Evolutionary conservation across 108 stramenopile genomes (phyloP), one percentile per base, ranked within the genome.

Genomic region (Nitzschia sp.): DNA sequence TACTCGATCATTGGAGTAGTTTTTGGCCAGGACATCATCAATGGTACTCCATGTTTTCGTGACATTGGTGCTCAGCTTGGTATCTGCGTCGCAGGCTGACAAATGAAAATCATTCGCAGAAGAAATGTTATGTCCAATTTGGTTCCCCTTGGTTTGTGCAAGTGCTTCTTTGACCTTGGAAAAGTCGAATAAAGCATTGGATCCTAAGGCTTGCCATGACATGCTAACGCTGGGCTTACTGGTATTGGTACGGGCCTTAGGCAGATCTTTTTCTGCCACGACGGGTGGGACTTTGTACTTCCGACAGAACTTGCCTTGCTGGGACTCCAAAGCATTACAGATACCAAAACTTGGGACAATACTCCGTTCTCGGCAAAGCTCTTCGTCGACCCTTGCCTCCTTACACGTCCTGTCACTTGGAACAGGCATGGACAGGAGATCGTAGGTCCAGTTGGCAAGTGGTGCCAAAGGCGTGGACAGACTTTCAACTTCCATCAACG

Each of bases 401-500:
- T 41, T 0, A 38, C 81, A 83, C 28, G 21, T 72, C 23, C 81
- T 41, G 35, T 56, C 27, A 3, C 9, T 0, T 27, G 78, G 66
- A 48, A 83, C 63, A 15, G 19, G 52, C 15, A 59, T n/a, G 0
- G 57, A 26, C 6, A 83, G 61, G 4, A 83, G 33, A 54, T 83
- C 66, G 38, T 58, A 78, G 3, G 81, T 78, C 81, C 81, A 83
- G 19, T 33, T n/a, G 11, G 81, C 75, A 34, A 83, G 75, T 4
- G 48, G 48, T 21, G 48, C 16, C 48, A 50, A 50, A 11, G 48
- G 48, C 19, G 8, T 50, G 13, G 48, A 22, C 5, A n/a, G 48
- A 50, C 19, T 21, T 4, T 50, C 19, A n/a, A 50, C 27, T 29
- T 61, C 64, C 58, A 83, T 80, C 0, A 80, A 44, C 25, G 52